A percentile compares a stretch with the other conserved stretches of the same genome.
Conservation (phyloP, 208 protist genomes). For the Trypanosoma brucei region DNA sequence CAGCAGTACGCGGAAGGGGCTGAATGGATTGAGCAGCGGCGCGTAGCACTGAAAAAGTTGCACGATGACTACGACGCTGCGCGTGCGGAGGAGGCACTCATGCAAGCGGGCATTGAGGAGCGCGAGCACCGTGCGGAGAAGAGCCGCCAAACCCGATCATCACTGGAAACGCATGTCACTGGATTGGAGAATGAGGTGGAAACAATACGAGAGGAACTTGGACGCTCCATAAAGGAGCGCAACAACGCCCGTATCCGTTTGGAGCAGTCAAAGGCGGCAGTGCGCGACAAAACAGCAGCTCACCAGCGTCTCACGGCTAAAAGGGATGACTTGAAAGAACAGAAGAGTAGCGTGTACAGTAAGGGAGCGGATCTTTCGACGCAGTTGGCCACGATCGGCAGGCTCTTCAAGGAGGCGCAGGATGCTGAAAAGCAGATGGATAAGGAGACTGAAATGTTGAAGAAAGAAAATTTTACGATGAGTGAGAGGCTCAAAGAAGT, state of each 20-base stretch:
- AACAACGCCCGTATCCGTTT: conserved; percentile 22
- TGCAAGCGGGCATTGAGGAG: conserved; percentile 56
- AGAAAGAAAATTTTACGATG: conserved; percentile 72
- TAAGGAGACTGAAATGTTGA: conserved; percentile 76
- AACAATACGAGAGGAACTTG: conserved; percentile 52
- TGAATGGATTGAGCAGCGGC: conserved; percentile 60
- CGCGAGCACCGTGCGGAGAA: conserved; percentile 44
- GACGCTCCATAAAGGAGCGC: conserved; percentile 49
- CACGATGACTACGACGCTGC: conserved; percentile 25
- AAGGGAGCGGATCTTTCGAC: conserved; percentile 54
- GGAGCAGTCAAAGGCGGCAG: conserved; percentile 24
- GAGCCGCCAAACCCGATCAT: conserved; percentile 33
- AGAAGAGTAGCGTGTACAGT: conserved; percentile 37
- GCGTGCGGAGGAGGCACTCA: conserved; percentile 40
- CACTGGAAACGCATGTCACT: conserved; percentile 45
- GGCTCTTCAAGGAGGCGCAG: conserved; percentile 55
- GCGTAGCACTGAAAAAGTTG: conserved; percentile 35
- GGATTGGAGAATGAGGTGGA: conserved; percentile 79
- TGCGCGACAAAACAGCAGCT: conserved; percentile 33
- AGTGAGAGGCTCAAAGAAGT: conserved; percentile 80
- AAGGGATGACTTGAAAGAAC: conserved; percentile 19
- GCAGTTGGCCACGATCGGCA: conserved; percentile 51
- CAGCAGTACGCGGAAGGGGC: conserved; percentile 75
- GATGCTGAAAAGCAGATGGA: conserved; percentile 43
- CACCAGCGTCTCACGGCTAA: conserved; percentile 28